These are phyloP conservation scores for Microglena sp. DNA, from an alignment of 139 green algal species.

Conservation along the genomic window DNA sequence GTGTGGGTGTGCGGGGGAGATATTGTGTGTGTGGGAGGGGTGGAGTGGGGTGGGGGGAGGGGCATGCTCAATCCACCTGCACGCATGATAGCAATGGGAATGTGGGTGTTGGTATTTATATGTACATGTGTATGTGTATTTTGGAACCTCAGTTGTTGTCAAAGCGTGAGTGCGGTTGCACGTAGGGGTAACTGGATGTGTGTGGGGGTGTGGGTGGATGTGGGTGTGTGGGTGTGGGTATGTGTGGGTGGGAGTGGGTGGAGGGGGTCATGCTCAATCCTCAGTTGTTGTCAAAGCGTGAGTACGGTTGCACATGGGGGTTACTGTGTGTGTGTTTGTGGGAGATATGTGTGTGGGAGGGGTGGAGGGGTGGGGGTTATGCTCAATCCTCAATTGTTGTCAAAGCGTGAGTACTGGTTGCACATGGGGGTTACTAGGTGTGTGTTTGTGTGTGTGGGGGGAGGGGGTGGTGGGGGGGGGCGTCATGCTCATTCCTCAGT, in stretches of 20 bases:
- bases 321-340: background rate
- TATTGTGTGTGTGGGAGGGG: too few relatives aligned
- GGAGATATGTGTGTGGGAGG: background rate
- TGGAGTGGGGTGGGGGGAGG: too few relatives aligned
- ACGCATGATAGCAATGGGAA: background rate
- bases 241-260: too few relatives aligned
- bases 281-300: too few relatives aligned
- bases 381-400: background rate
- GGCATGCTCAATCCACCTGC: constrained; percentile 92
- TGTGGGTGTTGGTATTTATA: too few relatives aligned
- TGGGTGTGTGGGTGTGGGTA: background rate
- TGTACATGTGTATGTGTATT: background rate
- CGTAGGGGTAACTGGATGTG: background rate
- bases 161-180: background rate
- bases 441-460: background rate
- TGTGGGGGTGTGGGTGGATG: background rate
- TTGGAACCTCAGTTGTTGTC: background rate
- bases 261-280: too few relatives aligned
- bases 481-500: too few relatives aligned
- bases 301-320: background rate
- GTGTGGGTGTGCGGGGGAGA: too few relatives aligned
- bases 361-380: background rate
- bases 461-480: too few relatives aligned
- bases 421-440: background rate
- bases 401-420: background rate